Base-by-base conservation (phyloP, 2,329 filamentous ascomycete genomes). In the Cadophora sp. region DNA sequence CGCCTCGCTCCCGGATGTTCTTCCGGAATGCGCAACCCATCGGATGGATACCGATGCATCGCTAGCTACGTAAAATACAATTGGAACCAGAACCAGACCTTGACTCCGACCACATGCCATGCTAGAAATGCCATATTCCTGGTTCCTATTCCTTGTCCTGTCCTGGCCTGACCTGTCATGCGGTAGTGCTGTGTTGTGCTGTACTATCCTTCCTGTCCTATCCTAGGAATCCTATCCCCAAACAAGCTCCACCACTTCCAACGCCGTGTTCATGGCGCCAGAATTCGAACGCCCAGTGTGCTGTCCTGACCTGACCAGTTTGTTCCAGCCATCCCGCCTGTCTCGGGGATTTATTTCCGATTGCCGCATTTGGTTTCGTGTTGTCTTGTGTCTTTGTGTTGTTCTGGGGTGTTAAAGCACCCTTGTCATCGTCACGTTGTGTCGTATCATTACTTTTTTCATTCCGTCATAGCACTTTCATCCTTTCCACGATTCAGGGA, bases 271-370 rank as follows among this genome's bases (percentile, higher is more conserved):
- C 24, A 45, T 59, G 39, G 51, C 51, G 51, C 56, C 43, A 45
- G 56, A 47, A n/a, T 9, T 61, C 43, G 63, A 64, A 64, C 61
- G 55, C 61, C 65, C 41, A 39, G 30, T 62, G 60, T 55, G 47
- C 48, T 55, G 60, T 55, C 30, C 41, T 64, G 43, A 11, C 2
- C 36, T 39, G 36, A 5, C 30, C 30, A 5, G 9, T 63, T 18
- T 13, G 53, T 50, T 63, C 33, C 50, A 13, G 61, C 39, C 51
- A 3, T 36, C 30, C 51, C 51, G 50, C 24, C 51, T 56, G 51
- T 56, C 33, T 56, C 51, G 51, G 51, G 51, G 30, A 56, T 20
- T 56, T 36, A 27, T 56, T 53, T 20, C 30, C 27, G 36, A 24
- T 14, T 45, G 36, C 8, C 36, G 53, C 48, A 30, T 30, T 30